These are phyloP conservation scores for Colletotrichum karsti DNA, from an alignment of 2,329 filamentous ascomycete species.

Conservation along the genomic window DNA sequence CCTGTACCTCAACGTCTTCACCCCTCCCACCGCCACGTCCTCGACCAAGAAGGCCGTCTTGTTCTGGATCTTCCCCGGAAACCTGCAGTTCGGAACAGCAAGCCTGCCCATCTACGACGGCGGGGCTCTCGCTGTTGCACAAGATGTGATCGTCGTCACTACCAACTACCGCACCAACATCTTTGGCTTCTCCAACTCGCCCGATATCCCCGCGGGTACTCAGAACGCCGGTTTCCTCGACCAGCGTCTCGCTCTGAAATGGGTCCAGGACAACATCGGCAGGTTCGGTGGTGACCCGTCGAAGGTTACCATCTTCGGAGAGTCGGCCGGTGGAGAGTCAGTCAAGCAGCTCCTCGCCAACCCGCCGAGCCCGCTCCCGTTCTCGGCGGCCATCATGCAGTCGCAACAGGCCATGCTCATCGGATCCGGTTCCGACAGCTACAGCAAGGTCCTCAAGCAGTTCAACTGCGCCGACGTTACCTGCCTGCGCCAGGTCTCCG, in stretches of 20 bases:
- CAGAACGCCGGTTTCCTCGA: constrained; percentile 64
- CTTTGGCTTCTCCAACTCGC: constrained; percentile 29
- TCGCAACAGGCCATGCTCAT: constrained; percentile 22
- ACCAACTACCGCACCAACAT: constrained; percentile 28
- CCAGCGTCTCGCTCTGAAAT: constrained; percentile 65
- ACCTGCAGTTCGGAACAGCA: constrained; percentile 26
- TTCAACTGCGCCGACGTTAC: constrained; percentile 6
- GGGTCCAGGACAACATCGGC: constrained; percentile 68
- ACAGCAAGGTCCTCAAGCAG: constrained; percentile 9
- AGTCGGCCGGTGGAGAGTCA: constrained; percentile 59
- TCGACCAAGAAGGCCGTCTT: constrained; percentile 28
- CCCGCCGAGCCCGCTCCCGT: constrained; percentile 37
- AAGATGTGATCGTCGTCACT: constrained; percentile 24
- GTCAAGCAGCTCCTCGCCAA: constrained; percentile 32
- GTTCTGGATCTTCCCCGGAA: constrained; percentile 30
- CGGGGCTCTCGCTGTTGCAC: neutral
- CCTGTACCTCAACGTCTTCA: constrained; percentile 42
- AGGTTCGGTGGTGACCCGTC: constrained; percentile 70
- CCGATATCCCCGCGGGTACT: constrained; percentile 8
- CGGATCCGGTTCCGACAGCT: constrained; percentile 13
- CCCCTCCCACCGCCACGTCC: constrained; percentile 29
- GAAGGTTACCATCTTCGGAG: constrained; percentile 69
- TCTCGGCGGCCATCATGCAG: constrained; percentile 24
- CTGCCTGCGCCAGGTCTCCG: constrained; percentile 7
- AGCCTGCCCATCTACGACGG: constrained; percentile 24